Evolutionary conservation across 1,284 basidiomycete species (phyloP), one percentile per base, ranked within the genome.

Genomic region (Lentinula novae-zelandiae): DNA sequence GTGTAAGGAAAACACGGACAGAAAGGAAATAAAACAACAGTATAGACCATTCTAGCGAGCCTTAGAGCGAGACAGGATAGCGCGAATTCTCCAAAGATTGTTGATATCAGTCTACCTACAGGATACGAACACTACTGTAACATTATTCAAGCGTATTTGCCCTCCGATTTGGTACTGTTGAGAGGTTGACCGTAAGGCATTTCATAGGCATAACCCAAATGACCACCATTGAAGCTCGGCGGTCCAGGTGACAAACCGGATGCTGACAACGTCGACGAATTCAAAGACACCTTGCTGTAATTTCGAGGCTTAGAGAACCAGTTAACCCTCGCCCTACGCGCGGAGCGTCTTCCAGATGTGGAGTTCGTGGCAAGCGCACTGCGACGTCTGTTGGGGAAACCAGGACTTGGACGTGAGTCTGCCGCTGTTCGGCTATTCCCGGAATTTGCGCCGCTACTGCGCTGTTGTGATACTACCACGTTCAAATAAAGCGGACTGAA

Each of bases 151-250:
- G 40, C 53, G 17, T 55, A 31, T 33, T 46, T 56, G 22, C 31
- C 54, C 17, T 56, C 54, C 42, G 54, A 56, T 10, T 9, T 56
- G 27, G 40, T 42, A 56, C 54, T 56, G 31, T 33, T n/a, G 2
- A 56, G 53, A 20, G 20, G 42, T 46, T 44, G 54, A 46, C 42
- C 42, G 31, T 56, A 56, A 22, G 57, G 57, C 39, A 52, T 22
- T 53, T 58, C 57, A 20, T 58, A 58, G 5, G 57, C 50, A 44
- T 33, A 58, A 20, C 57, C 57, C 38, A 52, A 40, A 46, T 56
- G 54, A n/a, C 39, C 49, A 34, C 60, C 54, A 20, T 44, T 51
- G 36, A 57, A 61, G 27, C 60, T 61, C 49, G 60, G 60, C 15
- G 49, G 54, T 12, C 60, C 60, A 49, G 60, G 60, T 5, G 60